Evolutionary conservation across 192 early-diverging fungal genomes (phyloP), one percentile per base, ranked within the genome.

Genomic region (Pilobolus umbonatus): DNA sequence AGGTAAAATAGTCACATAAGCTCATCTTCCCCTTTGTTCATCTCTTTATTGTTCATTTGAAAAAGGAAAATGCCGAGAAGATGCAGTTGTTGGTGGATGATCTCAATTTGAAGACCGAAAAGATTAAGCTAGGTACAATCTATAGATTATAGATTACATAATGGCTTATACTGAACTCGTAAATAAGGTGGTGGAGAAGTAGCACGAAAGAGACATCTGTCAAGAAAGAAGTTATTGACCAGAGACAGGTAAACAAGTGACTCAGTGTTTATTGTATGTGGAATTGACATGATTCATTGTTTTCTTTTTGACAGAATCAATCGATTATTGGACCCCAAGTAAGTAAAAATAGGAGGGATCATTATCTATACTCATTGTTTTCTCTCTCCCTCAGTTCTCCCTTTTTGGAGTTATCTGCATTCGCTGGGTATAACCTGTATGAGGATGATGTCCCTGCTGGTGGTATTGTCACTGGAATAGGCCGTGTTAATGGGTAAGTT

Each of bases 381-480:
- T 45, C n/a, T 31, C n/a, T 43, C 34, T 30, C 19, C 25, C 25
- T 26, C 40, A 88, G 93, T 21, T 91, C 94, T 9, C 89, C 93
- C 14, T 96, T 98, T 76, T 77, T 98, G 32, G 96, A 98, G 76
- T 80, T 98, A 53, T 92, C 90, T 55, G 91, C 92, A 64, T 83
- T 98, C 74, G 96, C 96, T 31, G 92, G 91, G 19, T 83, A 89
- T 68, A 65, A 88, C 40, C 71, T 98, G 35, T 96, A 98, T 69
- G 86, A 84, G 32, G 91, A 90, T 26, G 85, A 88, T 30, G 85
- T 90, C 2, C 84, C 92, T 32, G 85, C 91, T 5, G 95, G 92
- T 62, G 87, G 93, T 32, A 78, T 98, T 32, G 92, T 98, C 55
- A 92, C 96, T n/a, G 96, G 96, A 38, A 91, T 98, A 69, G 96